phyloP scores from a whole-genome alignment of 768 basidiomycete species.

The Sporobolomyces phaffii region DNA sequence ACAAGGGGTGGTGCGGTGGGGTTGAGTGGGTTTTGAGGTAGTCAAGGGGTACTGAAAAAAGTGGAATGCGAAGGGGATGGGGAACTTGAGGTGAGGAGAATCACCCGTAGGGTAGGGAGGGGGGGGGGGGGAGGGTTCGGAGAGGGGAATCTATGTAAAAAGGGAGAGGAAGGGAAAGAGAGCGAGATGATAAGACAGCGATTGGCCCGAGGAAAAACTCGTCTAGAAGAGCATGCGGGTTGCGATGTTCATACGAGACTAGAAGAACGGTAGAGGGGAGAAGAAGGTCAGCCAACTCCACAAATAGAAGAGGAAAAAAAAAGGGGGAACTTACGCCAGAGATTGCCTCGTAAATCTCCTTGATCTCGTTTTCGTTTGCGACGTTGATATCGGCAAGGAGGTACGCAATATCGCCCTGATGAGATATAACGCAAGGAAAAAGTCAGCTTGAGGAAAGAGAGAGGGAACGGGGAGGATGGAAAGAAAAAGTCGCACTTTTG shows the following conservation, averaged over 20 bases:
- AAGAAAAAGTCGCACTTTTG: constrained; percentile 40
- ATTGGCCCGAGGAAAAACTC: not conserved
- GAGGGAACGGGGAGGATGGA: no score
- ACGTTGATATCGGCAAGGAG: constrained; percentile 94
- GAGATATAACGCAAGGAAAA: not conserved
- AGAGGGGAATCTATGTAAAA: no score
- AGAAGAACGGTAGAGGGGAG: not conserved
- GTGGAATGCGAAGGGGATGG: no score
- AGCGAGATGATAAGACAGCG: no score
- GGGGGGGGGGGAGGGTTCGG: no score
- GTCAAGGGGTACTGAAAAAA: no score
- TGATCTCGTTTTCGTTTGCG: constrained; percentile 73
- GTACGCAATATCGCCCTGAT: constrained; percentile 79
- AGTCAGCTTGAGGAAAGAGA: not conserved
- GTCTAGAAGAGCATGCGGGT: constrained; percentile 38
- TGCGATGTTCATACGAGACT: constrained; percentile 35
- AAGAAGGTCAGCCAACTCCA: no score
- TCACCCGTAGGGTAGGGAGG: not conserved
- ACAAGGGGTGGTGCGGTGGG: no score
- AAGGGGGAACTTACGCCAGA: not conserved
- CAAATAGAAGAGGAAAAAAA: not conserved
- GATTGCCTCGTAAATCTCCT: constrained; percentile 59
- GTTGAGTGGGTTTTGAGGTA: no score
- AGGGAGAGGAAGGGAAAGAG: not conserved
- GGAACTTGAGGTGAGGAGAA: not conserved